These are phyloP conservation scores for Bacterosira constricta DNA, from an alignment of 108 stramenopile genomes.

Conservation along the genomic window DNA sequence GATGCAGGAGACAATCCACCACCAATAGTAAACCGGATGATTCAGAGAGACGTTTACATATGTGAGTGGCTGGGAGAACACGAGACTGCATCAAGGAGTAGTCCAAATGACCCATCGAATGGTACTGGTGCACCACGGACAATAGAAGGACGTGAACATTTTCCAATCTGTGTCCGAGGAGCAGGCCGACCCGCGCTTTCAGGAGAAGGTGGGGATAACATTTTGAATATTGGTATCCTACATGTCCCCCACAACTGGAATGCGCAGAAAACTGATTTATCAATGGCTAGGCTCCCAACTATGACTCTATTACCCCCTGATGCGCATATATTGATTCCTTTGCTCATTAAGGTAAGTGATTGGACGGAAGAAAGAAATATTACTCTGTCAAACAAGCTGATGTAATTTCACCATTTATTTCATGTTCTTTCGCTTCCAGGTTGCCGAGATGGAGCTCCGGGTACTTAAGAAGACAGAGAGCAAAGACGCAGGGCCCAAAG, in stretches of 20 bases:
- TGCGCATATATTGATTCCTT: slow-evolving; percentile 76
- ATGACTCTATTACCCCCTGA: slow-evolving; percentile 83
- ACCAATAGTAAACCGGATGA: slow-evolving; percentile 41
- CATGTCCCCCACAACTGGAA: slow-evolving; percentile 59
- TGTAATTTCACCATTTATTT: neutral
- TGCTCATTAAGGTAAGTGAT: slow-evolving; percentile 47
- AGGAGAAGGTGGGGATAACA: slow-evolving; percentile 53
- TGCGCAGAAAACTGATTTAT: slow-evolving; percentile 20
- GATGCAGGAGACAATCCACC: slow-evolving; percentile 36
- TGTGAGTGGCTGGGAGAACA: slow-evolving; percentile 75
- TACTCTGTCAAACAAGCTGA: neutral
- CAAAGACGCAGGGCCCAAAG: slow-evolving; percentile 35
- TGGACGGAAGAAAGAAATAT: neutral
- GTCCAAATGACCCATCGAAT: slow-evolving; percentile 19
- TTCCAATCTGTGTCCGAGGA: slow-evolving; percentile 69
- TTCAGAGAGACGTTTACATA: slow-evolving; percentile 78
- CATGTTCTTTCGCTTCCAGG: slow-evolving; percentile 5
- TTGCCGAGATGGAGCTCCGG: slow-evolving; percentile 70
- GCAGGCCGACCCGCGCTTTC: slow-evolving; percentile 64
- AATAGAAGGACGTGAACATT: slow-evolving; percentile 53
- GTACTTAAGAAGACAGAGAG: slow-evolving; percentile 59
- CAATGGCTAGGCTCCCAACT: slow-evolving; percentile 52
- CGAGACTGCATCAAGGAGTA: slow-evolving; percentile 37
- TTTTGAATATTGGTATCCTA: slow-evolving; percentile 76
- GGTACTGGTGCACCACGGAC: slow-evolving; percentile 37